These are phyloP conservation scores for Monocercomonoides exilis DNA, from an alignment of 78 protist species.

Conservation along the genomic window DNA sequence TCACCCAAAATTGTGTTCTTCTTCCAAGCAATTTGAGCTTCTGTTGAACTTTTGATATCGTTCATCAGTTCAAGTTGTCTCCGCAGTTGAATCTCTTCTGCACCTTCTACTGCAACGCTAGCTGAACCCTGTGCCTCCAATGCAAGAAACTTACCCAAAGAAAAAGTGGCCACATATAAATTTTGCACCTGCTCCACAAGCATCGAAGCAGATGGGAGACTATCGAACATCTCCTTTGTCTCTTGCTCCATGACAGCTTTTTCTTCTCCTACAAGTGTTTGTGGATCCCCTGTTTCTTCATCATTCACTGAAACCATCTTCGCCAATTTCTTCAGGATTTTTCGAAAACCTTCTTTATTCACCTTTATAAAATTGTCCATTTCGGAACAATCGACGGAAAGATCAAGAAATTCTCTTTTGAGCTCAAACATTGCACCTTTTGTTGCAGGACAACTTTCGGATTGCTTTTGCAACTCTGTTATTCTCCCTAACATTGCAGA, in stretches of 20 bases:
- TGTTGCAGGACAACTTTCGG: not conserved
- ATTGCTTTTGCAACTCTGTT: not conserved
- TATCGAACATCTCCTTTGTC: not conserved
- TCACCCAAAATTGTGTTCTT: conserved; percentile 7
- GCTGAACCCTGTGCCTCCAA: too few species aligned
- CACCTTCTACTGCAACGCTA: too few species aligned
- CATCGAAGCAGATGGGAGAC: not conserved
- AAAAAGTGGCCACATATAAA: too few species aligned
- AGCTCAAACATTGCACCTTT: not conserved
- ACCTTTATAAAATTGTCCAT: not conserved
- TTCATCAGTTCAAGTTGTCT: not conserved
- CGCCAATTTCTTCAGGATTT: not conserved
- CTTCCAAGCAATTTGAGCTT: not conserved
- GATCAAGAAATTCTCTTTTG: not conserved
- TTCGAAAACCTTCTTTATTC: conserved; percentile 2
- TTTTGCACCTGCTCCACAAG: too few species aligned
- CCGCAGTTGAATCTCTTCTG: too few species aligned
- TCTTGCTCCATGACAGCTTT: not conserved
- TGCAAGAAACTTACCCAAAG: too few species aligned
- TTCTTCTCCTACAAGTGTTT: too few species aligned
- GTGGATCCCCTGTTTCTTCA: not conserved
- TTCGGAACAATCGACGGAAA: not conserved
- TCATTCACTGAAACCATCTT: not conserved
- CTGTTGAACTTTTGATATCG: not conserved
- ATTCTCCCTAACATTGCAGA: not conserved